Conservation (phyloP, 371 early-diverging fungal genomes). For the Circinella umbellata region DNA sequence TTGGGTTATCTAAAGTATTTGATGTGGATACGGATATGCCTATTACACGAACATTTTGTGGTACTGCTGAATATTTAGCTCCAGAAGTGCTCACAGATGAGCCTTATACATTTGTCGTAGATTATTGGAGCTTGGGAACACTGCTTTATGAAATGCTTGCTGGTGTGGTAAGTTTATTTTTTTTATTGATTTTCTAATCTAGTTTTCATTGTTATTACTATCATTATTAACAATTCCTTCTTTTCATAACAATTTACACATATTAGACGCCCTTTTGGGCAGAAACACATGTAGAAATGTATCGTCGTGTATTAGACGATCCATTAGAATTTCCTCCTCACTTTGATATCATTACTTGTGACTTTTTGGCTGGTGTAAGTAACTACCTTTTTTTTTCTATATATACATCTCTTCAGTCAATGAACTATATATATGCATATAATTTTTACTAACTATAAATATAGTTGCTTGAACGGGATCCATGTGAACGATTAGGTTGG, state of each 20-base stretch:
- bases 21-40: slow-evolving; percentile 26
- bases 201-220: too few relatives aligned
- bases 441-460: not conserved
- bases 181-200: not conserved
- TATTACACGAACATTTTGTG: slow-evolving; percentile 91
- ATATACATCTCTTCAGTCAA: not conserved
- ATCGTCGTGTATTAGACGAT: slow-evolving; percentile 77
- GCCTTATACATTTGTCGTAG: slow-evolving; percentile 87
- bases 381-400: not conserved
- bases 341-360: slow-evolving; percentile 58
- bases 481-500: slow-evolving; percentile 63
- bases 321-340: slow-evolving; percentile 71
- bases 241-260: too few relatives aligned
- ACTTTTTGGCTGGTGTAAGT: slow-evolving; percentile 66
- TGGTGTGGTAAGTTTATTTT: slow-evolving; percentile 59
- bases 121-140: slow-evolving; percentile 98
- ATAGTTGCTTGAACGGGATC: slow-evolving; percentile 73
- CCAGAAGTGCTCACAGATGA: slow-evolving; percentile 89
- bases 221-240: too few relatives aligned
- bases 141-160: slow-evolving; percentile 86
- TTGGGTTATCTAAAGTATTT: slow-evolving; percentile 82
- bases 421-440: not conserved
- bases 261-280: slow-evolving; percentile 82
- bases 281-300: slow-evolving; percentile 81
- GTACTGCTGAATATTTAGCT: slow-evolving; percentile 91